Base-by-base conservation (phyloP, 2,329 filamentous ascomycete species). In the Endocalyx cinctus region DNA sequence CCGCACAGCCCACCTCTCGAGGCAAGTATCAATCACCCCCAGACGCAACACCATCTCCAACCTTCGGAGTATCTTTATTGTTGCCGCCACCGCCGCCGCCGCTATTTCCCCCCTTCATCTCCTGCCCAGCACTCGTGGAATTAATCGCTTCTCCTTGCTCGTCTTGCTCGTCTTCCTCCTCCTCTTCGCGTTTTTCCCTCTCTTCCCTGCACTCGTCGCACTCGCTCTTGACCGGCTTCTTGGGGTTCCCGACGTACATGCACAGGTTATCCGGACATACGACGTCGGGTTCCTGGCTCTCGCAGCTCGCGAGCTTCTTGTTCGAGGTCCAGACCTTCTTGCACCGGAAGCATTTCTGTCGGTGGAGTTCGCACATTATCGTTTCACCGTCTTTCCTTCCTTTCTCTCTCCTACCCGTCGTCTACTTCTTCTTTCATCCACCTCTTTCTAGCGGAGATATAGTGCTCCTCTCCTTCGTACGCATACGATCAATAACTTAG, bases 281-380 rank as follows among this genome's bases (percentile, higher is more conserved):
- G 11, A 31, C 43, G 4, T 44, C 45, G 10, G 46, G 45, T n/a
- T 59, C 52, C 28, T 46, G 43, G 34, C 48, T 54, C 34, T 60
- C 55, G 41, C 61, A 64, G 44, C 55, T 60, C 16, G 58, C 54
- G 10, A 63, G 50, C 39, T 58, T 62, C 42, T 46, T 57, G 43
- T 54, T 46, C 14, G 47, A 49, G 30, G 50, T 48, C 58, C 59
- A 62, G 12, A 45, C 47, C 17, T 25, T 37, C 26, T 51, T 52
- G 47, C 60, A 64, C 10, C 35, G 41, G 10, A 37, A 34, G 39
- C 60, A 64, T 18, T 46, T 50, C 34, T 57, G 50, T 22, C 50
- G 46, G 33, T 62, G 57, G 22, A 63, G 43, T 30, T 64, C 59
- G 42, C 60, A 64, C 60, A 63, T 63, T 25, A 14, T 32, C 13